Percentiles rank a stretch among this genome's conserved stretches.
Evolutionary conservation across 805 yeast genomes (phyloP).

Genomic region (Schwanniomyces pseudopolymorphus): DNA sequence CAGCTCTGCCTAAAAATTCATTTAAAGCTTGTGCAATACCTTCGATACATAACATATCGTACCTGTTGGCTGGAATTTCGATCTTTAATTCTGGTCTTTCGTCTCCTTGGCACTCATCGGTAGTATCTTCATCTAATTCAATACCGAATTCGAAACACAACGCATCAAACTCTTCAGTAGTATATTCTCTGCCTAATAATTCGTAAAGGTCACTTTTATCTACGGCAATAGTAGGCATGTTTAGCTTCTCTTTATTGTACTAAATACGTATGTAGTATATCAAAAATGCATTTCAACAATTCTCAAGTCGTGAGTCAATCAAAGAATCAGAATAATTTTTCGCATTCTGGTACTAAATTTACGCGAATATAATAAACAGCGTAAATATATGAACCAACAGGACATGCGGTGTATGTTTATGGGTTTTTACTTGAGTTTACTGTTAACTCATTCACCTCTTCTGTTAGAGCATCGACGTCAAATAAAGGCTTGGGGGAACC

Average conservation of each 20-base stretch:
- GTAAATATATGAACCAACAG: background rate
- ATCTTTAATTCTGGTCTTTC: constrained; percentile 97
- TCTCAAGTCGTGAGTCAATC: constrained; percentile 2
- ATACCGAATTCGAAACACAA: constrained; percentile 96
- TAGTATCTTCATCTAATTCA: constrained; percentile 96
- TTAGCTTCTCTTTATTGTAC: background rate
- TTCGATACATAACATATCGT: constrained; percentile 96
- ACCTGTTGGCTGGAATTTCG: constrained; percentile 97
- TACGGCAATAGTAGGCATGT: constrained; percentile 95
- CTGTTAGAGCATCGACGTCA: constrained; percentile 43
- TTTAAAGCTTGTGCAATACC: constrained; percentile 95
- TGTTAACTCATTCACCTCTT: constrained; percentile 38
- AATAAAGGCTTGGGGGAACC: constrained; percentile 25
- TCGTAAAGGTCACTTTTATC: constrained; percentile 90
- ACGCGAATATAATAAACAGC: background rate
- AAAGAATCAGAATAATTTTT: background rate
- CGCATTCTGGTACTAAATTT: background rate
- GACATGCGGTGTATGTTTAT: background rate
- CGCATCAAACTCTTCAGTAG: constrained; percentile 94
- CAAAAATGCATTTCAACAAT: background rate
- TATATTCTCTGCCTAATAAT: constrained; percentile 57
- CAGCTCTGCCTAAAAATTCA: constrained; percentile 73
- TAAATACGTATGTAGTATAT: background rate
- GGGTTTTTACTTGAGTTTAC: background rate
- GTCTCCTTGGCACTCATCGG: constrained; percentile 66